Conservation (phyloP, 2,329 filamentous ascomycete genomes). For the Aspergillus luchuensis region DNA sequence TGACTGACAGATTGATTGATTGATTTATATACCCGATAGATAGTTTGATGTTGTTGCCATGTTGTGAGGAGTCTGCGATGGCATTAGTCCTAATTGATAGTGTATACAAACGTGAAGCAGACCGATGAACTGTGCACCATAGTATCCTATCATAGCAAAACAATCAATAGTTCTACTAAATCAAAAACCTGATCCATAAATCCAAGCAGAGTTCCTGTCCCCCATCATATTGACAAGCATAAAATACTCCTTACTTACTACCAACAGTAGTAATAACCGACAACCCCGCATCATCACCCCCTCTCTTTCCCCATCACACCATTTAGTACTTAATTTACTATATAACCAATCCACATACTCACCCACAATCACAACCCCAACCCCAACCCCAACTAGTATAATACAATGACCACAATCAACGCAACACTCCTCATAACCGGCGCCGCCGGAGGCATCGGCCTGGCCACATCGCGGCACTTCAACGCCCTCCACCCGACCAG, state of each 20-base stretch:
- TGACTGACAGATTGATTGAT: neutral
- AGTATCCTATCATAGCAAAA: no score
- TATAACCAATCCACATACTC: neutral
- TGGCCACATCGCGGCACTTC: slow-evolving; percentile 42
- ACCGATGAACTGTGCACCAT: no score
- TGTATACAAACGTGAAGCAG: no score
- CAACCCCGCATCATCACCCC: neutral
- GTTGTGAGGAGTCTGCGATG: no score
- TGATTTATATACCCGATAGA: neutral
- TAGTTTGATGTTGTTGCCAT: neutral
- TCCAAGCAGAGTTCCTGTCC: no score
- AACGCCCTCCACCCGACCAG: slow-evolving; percentile 29
- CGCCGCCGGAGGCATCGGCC: slow-evolving; percentile 46
- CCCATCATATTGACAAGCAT: no score
- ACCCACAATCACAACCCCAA: neutral
- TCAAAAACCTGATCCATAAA: no score
- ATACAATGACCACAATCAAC: slow-evolving; percentile 1
- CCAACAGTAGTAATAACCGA: neutral
- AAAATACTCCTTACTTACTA: no score
- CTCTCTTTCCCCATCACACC: neutral
- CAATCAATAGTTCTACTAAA: no score
- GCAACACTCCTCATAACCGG: slow-evolving; percentile 48
- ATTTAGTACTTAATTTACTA: neutral
- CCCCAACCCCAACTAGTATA: neutral
- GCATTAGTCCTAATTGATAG: no score